Base-by-base conservation (phyloP, 495 filamentous ascomycete genomes). In the Cairneyella variabilis region DNA sequence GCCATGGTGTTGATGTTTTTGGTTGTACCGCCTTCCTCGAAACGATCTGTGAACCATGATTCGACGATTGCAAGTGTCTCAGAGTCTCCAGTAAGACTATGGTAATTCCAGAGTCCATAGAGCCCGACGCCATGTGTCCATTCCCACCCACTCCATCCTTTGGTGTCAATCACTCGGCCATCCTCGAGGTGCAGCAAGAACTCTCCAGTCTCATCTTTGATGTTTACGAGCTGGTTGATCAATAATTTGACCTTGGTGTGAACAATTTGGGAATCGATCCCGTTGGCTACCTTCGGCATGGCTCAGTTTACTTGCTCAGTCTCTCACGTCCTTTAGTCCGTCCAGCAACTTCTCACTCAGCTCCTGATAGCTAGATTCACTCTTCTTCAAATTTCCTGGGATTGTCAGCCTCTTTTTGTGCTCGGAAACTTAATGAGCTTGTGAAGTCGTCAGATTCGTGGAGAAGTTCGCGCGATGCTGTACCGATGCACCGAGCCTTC, bases 1-100 rank as follows among this genome's bases (percentile, higher is more conserved):
- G 80, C 76, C 85, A 89, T 88, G 1, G 86, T 89, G 69, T 90
- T 90, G 73, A 89, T 88, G 56, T 90, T 90, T 61, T 90, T 90
- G 2, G 84, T 86, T 0, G 84, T 88, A 23, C 82, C 80, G 17
- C 85, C 86, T 30, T 79, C 78, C 0, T 75, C 76, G 51, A 89
- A 83, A 16, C 83, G 78, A 7, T 70, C 72, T 10, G 67, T 65
- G 66, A 88, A 89, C 86, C 86, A 90, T 36, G 77, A 75, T 50
- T 83, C 77, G 55, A 89, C 86, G 48, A 83, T 77, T 20, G 66
- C 58, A 1, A 86, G 71, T 14, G 76, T 66, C 3, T 64, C 63
- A 12, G 59, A 56, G 40, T 81, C 75, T 18, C 76, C 78, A 0
- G 83, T 86, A 28, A 89, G 62, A 40, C 78, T 75, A 70, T 88